Evolutionary conservation across 192 early-diverging fungal genomes (phyloP).

Genomic region (Linnemannia zychae): DNA sequence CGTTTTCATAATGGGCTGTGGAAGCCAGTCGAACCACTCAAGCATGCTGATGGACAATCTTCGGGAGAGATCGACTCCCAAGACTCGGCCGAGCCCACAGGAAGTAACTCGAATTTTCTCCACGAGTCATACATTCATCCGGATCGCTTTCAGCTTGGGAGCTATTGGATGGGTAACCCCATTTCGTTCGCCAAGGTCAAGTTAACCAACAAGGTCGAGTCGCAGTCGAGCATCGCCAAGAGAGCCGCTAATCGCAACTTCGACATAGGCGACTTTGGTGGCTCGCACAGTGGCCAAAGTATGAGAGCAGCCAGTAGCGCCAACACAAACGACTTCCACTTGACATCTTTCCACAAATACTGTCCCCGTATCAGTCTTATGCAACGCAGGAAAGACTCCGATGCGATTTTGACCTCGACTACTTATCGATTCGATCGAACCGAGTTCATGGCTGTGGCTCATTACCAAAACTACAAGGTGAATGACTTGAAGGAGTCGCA

Average conservation of each 20-base stretch:
- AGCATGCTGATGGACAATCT: background rate
- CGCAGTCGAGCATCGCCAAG: background rate
- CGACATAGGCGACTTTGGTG: background rate
- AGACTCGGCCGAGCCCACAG: background rate
- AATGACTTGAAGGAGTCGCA: slow-evolving; percentile 68
- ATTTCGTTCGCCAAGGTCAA: slow-evolving; percentile 66
- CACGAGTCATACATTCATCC: slow-evolving; percentile 46
- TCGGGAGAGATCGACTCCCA: background rate
- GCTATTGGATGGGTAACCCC: slow-evolving; percentile 57
- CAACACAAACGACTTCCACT: slow-evolving; percentile 34
- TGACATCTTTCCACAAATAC: slow-evolving; percentile 66
- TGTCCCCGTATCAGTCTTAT: slow-evolving; percentile 66
- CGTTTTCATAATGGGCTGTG: slow-evolving; percentile 57
- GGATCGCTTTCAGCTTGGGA: slow-evolving; percentile 26
- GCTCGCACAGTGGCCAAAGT: background rate
- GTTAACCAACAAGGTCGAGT: slow-evolving; percentile 56
- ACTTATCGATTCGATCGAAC: slow-evolving; percentile 61
- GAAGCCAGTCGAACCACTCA: slow-evolving; percentile 18
- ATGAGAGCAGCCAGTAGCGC: background rate
- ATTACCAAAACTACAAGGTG: slow-evolving; percentile 70
- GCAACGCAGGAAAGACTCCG: slow-evolving; percentile 24
- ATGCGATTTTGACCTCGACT: slow-evolving; percentile 6
- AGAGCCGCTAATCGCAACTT: background rate
- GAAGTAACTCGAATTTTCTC: background rate
- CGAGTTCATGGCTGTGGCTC: slow-evolving; percentile 70